Base-by-base conservation (phyloP, 305 asterid species). In the Monarda citriodora region DNA sequence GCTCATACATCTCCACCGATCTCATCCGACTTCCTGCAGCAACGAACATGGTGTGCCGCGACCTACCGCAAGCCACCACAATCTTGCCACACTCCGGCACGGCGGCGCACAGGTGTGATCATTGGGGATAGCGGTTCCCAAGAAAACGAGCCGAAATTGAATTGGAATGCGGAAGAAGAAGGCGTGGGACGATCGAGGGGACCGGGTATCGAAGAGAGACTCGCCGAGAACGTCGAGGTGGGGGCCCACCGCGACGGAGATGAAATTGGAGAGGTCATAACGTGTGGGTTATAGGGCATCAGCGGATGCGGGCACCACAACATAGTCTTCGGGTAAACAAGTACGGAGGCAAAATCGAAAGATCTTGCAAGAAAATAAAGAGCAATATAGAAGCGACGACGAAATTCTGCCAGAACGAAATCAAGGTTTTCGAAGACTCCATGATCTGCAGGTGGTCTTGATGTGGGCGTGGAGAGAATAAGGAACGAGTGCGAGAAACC, bases 1-100 rank as follows among this genome's bases (percentile, higher is more conserved):
- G n/a, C n/a, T 93, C 97, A 71, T 89, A 93, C 91, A 93, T 82
- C 85, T 93, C 99, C 72, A 79, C 97, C n/a, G 96, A 87, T 34
- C 86, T 84, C 95, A 90, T 84, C 79, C 95, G 75, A 76, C 95
- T 87, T 37, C 97, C 97, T 0, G 95, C 97, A 0, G 96, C 97
- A 48, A 91, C 96, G 71, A 83, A 90, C 95, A 87, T 72, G 6
- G 84, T 69, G 79, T 93, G 99, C 63, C 99, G 71, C 14, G 95
- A 82, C 56, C 96, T 96, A 3, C 99, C 99, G 8, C 99, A 96
- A 5, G 99, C 99, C 64, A 90, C 97, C 63, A 93, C 72, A 63
- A 93, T 90, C 77, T 74, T 84, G 7, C 80, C 80, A 13, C 72
- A 58, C 40, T 61, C 77, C 0, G 86, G 86, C 58, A 74, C 60